phyloP scores from a whole-genome alignment of 345 rosid species.

The Erysimum cheiranthoides region DNA sequence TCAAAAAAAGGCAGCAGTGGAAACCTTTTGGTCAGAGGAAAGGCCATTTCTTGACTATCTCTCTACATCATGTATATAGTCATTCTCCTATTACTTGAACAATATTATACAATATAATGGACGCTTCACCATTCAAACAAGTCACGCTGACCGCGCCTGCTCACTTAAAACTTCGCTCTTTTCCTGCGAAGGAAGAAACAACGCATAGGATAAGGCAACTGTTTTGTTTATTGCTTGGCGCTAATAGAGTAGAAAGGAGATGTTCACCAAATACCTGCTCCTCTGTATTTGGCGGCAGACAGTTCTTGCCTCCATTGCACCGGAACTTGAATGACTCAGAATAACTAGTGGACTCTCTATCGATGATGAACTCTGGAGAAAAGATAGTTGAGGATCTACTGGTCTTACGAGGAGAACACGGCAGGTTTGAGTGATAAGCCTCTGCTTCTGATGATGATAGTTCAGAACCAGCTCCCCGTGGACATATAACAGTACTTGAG shows the following conservation, averaged over 20 bases:
- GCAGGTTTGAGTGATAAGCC: slow-evolving; percentile 45
- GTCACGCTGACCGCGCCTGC: slow-evolving; percentile 63
- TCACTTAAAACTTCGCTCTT: slow-evolving; percentile 60
- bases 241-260: background rate
- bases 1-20: slow-evolving; percentile 62
- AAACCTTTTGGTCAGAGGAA: slow-evolving; percentile 56
- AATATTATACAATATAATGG: slow-evolving; percentile 32
- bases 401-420: slow-evolving; percentile 42
- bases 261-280: slow-evolving; percentile 56
- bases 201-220: slow-evolving; percentile 5
- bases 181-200: slow-evolving; percentile 58
- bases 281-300: slow-evolving; percentile 52
- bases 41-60: slow-evolving; percentile 41
- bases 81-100: slow-evolving; percentile 31
- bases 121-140: slow-evolving; percentile 36
- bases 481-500: slow-evolving; percentile 42
- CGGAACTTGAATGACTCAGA: slow-evolving; percentile 43
- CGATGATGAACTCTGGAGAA: slow-evolving; percentile 45
- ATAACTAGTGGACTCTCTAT: slow-evolving; percentile 50
- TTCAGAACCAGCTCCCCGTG: slow-evolving; percentile 50
- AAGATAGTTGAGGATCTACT: slow-evolving; percentile 40
- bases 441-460: slow-evolving; percentile 51
- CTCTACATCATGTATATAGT: slow-evolving; percentile 38
- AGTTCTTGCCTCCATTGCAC: slow-evolving; percentile 46
- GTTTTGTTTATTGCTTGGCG: slow-evolving; percentile 17